phyloP scores from a whole-genome alignment of 257 asterid genomes.

The Anisodus tanguticus region DNA sequence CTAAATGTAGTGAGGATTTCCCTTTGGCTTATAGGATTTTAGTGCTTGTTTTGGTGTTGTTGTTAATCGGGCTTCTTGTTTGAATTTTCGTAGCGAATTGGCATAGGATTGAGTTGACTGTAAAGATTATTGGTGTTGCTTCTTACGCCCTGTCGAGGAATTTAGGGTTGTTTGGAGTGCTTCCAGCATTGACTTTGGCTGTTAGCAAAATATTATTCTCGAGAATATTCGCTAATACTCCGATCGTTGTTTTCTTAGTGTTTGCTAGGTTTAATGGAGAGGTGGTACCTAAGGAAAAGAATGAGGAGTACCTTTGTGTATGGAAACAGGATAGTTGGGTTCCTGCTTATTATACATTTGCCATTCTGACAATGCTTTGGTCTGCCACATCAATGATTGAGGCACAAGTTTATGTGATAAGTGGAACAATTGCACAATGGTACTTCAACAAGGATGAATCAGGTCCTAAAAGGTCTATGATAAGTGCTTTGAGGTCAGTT shows the following conservation, averaged over 20 bases:
- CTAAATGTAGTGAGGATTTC: constrained; percentile 74
- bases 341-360: constrained; percentile 82
- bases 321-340: constrained; percentile 98
- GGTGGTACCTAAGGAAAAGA: constrained; percentile 64
- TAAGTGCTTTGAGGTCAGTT: constrained; percentile 79
- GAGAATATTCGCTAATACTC: no score
- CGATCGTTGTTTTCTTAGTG: constrained; percentile 75
- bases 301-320: constrained; percentile 68
- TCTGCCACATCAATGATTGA: constrained; percentile 87
- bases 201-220: no score
- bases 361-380: constrained; percentile 92
- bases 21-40: constrained; percentile 77
- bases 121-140: constrained; percentile 73
- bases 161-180: constrained; percentile 78
- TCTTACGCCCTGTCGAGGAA: constrained; percentile 71
- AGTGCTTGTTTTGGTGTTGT: constrained; percentile 67
- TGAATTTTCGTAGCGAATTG: constrained; percentile 86
- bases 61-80: constrained; percentile 76
- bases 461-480: constrained; percentile 71
- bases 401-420: constrained; percentile 88
- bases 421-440: constrained; percentile 94
- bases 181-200: constrained; percentile 67
- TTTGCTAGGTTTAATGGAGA: constrained; percentile 77
- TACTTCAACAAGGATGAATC: constrained; percentile 79
- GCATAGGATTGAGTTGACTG: constrained; percentile 95